Evolutionary conservation across 129 eudicot species (phyloP).

Genomic region (Scalesia atractyloides): DNA sequence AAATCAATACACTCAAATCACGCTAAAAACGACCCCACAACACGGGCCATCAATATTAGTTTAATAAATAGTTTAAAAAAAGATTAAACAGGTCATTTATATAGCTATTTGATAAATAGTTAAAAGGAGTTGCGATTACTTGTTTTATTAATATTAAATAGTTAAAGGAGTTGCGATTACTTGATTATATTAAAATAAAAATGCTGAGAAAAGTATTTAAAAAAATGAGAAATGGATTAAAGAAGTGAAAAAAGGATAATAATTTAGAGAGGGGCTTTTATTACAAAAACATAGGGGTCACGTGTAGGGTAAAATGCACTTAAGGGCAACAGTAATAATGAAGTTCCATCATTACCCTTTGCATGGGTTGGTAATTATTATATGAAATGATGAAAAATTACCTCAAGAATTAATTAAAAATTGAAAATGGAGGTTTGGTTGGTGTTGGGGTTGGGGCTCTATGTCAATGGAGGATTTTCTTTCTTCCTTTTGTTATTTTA

Average conservation of each 20-base stretch:
- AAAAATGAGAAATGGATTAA: conserved; percentile 20
- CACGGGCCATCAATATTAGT: too few relatives aligned
- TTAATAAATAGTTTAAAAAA: too few relatives aligned
- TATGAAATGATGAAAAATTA: conserved; percentile 41
- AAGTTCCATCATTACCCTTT: conserved; percentile 49
- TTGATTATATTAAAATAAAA: not conserved
- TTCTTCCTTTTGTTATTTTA: not conserved
- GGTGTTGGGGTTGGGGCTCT: conserved; percentile 47
- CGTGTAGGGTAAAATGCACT: conserved; percentile 54
- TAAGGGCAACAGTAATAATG: conserved; percentile 44
- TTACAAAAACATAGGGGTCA: conserved; percentile 50
- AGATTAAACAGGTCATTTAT: too few relatives aligned
- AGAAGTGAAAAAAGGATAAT: conserved; percentile 32
- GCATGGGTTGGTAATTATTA: conserved; percentile 49
- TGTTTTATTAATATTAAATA: not conserved
- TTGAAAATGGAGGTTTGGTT: conserved; percentile 32
- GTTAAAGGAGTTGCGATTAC: not conserved
- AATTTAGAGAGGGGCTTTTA: conserved; percentile 37
- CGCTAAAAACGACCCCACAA: too few relatives aligned
- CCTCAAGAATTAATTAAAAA: conserved; percentile 36
- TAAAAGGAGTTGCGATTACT: not conserved
- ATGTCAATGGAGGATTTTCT: conserved; percentile 33
- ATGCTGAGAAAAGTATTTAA: not conserved
- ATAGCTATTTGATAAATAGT: too few relatives aligned
- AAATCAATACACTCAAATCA: too few relatives aligned